Conservation (phyloP, 2,329 filamentous ascomycete genomes). For the Coniochaeta sp. region DNA sequence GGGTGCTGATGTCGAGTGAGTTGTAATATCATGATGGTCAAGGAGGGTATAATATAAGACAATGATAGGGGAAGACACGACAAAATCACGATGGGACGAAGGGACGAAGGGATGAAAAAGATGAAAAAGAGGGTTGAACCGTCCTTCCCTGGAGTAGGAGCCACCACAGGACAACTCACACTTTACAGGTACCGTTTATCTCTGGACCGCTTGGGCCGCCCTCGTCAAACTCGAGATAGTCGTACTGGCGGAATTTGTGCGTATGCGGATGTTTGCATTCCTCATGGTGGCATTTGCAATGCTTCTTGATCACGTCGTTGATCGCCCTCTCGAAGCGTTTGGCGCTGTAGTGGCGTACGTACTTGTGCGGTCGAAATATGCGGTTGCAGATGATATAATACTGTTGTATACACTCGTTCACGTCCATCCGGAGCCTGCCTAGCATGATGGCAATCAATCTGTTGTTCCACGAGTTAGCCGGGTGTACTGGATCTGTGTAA, state of each 20-base stretch:
- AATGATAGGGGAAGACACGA: not conserved
- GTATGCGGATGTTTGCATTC: not conserved
- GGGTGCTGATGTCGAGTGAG: not conserved
- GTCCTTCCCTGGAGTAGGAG: no score
- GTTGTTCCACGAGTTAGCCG: not conserved
- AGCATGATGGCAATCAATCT: slow-evolving; percentile 10
- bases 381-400: not conserved
- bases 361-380: not conserved
- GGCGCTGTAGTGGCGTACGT: not conserved
- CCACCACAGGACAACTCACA: not conserved
- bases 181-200: not conserved
- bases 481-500: not conserved
- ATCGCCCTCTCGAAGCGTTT: not conserved
- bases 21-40: no score
- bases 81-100: not conserved
- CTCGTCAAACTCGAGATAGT: not conserved
- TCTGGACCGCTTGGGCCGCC: not conserved
- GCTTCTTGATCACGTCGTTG: not conserved
- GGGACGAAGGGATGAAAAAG: not conserved
- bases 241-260: not conserved
- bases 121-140: no score
- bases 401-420: slow-evolving; percentile 6
- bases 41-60: not conserved
- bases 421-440: slow-evolving; percentile 6
- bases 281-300: not conserved